Conservation (phyloP, 2,329 filamentous ascomycete genomes). For the Botrytis fabae region DNA sequence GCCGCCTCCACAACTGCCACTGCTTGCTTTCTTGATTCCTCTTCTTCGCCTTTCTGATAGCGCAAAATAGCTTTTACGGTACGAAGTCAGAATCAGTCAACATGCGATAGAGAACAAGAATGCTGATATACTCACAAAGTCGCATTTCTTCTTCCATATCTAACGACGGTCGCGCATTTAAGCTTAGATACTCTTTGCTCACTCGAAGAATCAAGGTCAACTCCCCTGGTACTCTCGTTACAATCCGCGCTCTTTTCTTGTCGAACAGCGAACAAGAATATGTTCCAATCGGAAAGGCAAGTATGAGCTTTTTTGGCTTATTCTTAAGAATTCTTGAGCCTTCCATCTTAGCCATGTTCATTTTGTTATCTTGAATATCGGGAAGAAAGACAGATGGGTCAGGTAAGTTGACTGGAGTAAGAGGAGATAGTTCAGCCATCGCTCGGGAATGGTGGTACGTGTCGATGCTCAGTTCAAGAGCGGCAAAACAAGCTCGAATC, state of each 20-base stretch:
- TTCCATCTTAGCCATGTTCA: background rate
- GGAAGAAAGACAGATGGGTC: background rate
- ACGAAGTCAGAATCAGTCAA: too few species aligned
- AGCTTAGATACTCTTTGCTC: background rate
- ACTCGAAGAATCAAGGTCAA: background rate
- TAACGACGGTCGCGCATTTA: background rate
- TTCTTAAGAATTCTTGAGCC: background rate
- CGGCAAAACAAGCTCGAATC: background rate
- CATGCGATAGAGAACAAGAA: background rate
- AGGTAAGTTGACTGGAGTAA: background rate
- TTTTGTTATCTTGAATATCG: background rate
- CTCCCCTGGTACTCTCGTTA: background rate
- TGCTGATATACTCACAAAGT: background rate
- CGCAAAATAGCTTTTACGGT: background rate
- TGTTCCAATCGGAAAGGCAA: background rate
- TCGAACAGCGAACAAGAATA: background rate
- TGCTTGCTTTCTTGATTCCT: background rate
- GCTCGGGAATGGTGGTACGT: background rate
- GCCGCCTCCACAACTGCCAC: background rate
- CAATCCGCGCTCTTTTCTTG: background rate
- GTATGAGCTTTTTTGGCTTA: background rate
- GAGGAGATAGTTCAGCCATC: background rate
- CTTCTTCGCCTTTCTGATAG: background rate
- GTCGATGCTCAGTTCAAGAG: background rate
- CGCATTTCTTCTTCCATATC: constrained; percentile 10